Evolutionary conservation across 148 eudicot genomes (phyloP), one percentile per base, ranked within the genome.

Genomic region (Nepenthes mirabilis): DNA sequence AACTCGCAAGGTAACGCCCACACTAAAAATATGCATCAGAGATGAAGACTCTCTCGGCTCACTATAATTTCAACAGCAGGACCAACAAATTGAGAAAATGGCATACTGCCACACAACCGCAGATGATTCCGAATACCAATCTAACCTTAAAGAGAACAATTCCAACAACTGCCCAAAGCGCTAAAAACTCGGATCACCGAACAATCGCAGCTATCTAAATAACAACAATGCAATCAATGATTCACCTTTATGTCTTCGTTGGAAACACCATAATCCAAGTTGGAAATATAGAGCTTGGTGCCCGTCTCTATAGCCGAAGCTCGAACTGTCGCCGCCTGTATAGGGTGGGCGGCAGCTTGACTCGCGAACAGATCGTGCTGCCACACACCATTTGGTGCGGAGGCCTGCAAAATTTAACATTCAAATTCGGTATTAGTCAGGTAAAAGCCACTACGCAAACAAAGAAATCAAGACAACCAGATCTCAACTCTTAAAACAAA

Each of bases 251-350:
- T 76, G 59, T 93, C 96, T 50, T 88, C 95, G 43, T 77, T 84
- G 14, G 99, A 86, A 37, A 93, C 99, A 3, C 96, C 95, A 45
- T 89, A 89, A 51, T 93, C 99, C 69, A 93, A 67, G 59, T 93
- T 93, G 8, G 96, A 89, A 57, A 93, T 72, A 62, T 83, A 89
- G 7, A 93, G 90, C 85, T 93, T 93, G 36, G 91, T 86, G 57
- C 95, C 98, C 1, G 91, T 82, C 68, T 93, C 95, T 50, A 93
- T 80, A 1, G 81, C 63, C 33, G 87, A 76, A 14, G 79, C 67
- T 37, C 84, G 81, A 57, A 23, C 23, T 23, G 23, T 23, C 43
- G 52, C 52, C 2, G 14, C 52, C 52, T 49, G 52, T 2, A n/a
- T 12, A 49, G 52, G 52, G 0, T 49, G 11, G 3, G 52, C 52